Percentiles rank a stretch among this genome's conserved stretches.
These are phyloP conservation scores for Verbascum thapsus DNA, from an alignment of 257 asterid species.

Conservation along the genomic window DNA sequence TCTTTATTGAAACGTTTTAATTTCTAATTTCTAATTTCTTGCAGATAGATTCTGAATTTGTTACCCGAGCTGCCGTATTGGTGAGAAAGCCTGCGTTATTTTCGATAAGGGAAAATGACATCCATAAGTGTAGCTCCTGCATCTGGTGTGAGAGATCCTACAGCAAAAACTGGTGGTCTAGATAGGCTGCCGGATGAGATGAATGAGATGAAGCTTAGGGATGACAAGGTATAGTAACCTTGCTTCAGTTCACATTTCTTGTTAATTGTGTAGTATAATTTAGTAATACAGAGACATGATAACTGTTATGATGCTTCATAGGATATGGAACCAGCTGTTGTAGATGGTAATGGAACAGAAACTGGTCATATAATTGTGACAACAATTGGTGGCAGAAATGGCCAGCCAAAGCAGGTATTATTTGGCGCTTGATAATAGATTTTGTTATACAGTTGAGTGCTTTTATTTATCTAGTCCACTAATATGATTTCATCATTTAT, in stretches of 20 bases:
- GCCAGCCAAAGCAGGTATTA: constrained; percentile 77
- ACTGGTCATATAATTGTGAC: constrained; percentile 87
- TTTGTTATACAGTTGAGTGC: neutral
- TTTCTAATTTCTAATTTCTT: constrained; percentile 27
- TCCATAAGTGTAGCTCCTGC: constrained; percentile 45
- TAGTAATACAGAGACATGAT: constrained; percentile 2
- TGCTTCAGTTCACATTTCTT: neutral
- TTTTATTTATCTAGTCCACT: constrained; percentile 9
- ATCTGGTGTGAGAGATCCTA: constrained; percentile 47
- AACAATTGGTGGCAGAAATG: constrained; percentile 70
- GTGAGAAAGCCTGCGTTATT: constrained; percentile 20
- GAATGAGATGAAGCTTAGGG: constrained; percentile 65
- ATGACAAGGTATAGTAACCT: constrained; percentile 49
- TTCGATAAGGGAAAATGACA: constrained; percentile 35
- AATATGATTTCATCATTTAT: neutral
- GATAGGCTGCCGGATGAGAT: constrained; percentile 60
- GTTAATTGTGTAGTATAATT: neutral
- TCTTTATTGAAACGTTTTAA: constrained; percentile 1
- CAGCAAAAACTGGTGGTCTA: constrained; percentile 37
- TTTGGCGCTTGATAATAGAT: neutral
- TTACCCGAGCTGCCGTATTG: constrained; percentile 16
- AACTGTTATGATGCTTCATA: constrained; percentile 25
- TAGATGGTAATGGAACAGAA: constrained; percentile 80
- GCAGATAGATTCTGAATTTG: constrained; percentile 35
- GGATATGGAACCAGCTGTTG: constrained; percentile 83